phyloP scores from a whole-genome alignment of 2,329 filamentous ascomycete species.

The Paramyrothecium roridum region DNA sequence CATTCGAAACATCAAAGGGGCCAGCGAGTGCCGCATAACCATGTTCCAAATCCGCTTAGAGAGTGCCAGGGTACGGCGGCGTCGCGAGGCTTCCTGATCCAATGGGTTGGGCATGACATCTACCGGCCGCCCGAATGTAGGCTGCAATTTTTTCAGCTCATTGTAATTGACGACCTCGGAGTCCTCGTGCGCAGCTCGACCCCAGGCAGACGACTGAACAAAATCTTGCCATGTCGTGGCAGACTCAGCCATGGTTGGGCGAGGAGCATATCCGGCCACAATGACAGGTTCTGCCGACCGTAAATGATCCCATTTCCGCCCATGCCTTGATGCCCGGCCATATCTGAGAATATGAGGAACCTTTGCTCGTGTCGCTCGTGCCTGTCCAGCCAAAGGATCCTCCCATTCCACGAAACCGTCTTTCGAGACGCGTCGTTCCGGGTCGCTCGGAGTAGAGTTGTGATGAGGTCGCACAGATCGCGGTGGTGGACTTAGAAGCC shows the following conservation, averaged over 20 bases:
- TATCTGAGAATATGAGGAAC: slow-evolving; percentile 45
- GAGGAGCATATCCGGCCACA: slow-evolving; percentile 44
- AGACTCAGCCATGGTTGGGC: slow-evolving; percentile 30
- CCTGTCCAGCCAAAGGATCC: slow-evolving; percentile 32
- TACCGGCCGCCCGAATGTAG: slow-evolving; percentile 39
- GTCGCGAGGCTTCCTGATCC: slow-evolving; percentile 22
- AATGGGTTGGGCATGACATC: slow-evolving; percentile 25
- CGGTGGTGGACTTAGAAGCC: slow-evolving; percentile 33
- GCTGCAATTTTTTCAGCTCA: slow-evolving; percentile 42
- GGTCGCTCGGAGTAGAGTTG: slow-evolving; percentile 36
- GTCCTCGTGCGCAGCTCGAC: slow-evolving; percentile 42
- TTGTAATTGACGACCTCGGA: slow-evolving; percentile 45
- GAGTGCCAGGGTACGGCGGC: slow-evolving; percentile 26
- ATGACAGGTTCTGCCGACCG: slow-evolving; percentile 58
- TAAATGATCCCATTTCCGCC: slow-evolving; percentile 58
- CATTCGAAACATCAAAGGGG: slow-evolving; percentile 79
- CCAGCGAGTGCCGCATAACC: slow-evolving; percentile 76
- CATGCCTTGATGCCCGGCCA: slow-evolving; percentile 41
- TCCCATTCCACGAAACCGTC: slow-evolving; percentile 44
- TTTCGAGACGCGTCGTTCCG: slow-evolving; percentile 39
- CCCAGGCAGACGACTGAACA: slow-evolving; percentile 50
- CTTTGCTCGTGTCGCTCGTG: slow-evolving; percentile 27
- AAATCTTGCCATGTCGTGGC: slow-evolving; percentile 50
- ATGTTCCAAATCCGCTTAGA: slow-evolving; percentile 62
- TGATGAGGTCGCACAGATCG: slow-evolving; percentile 36